Evolutionary conservation across 192 early-diverging fungal species (phyloP).

Genomic region (Backusella luteola): DNA sequence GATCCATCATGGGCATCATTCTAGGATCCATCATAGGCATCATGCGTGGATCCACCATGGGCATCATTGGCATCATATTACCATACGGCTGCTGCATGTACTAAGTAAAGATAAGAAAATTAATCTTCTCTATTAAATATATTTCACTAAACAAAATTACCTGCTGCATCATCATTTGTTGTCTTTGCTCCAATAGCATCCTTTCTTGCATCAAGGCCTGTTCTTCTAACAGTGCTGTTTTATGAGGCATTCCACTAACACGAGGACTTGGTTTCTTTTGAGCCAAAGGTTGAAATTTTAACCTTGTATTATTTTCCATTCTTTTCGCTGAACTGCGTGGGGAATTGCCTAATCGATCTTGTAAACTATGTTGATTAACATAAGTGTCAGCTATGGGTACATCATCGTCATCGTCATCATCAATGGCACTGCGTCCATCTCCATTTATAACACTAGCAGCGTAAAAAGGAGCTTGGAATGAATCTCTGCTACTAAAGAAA

Average conservation of each 20-base stretch:
- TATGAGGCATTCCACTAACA: background rate
- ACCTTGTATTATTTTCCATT: background rate
- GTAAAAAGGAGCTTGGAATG: background rate
- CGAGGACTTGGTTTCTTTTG: background rate
- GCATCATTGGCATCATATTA: conserved; percentile 8
- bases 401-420: background rate
- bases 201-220: background rate
- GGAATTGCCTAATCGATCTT: background rate
- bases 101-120: background rate
- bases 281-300: background rate
- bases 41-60: conserved; percentile 12
- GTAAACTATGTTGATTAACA: background rate
- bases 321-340: background rate
- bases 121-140: background rate
- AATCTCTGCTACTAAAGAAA: background rate
- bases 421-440: background rate
- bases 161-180: conserved; percentile 15
- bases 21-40: conserved; percentile 15
- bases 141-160: background rate
- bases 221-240: background rate
- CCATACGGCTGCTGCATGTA: conserved; percentile 3
- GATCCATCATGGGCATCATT: conserved; percentile 15
- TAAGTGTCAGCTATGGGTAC: conserved; percentile 6
- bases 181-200: conserved; percentile 7
- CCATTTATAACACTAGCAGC: background rate